These are phyloP conservation scores for Crithidia bombi DNA, from an alignment of 208 protist genomes.

Conservation along the genomic window DNA sequence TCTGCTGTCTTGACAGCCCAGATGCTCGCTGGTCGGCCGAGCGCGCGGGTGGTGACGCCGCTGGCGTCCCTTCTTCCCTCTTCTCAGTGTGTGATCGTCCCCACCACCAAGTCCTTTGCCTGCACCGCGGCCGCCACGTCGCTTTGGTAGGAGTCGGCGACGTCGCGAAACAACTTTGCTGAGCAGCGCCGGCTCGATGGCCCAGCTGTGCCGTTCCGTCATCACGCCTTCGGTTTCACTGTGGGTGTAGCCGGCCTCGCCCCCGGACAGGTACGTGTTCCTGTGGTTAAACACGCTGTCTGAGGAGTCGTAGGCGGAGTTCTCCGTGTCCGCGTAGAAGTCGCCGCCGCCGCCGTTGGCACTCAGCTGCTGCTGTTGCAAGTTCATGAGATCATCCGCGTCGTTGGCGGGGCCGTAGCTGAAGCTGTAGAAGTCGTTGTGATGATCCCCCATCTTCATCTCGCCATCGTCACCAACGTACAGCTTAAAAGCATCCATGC, in stretches of 20 bases:
- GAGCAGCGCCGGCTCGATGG: constrained; percentile 2
- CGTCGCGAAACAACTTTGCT: constrained; percentile 6
- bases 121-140: background rate
- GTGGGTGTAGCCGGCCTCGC: background rate
- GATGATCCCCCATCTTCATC: constrained; percentile 28
- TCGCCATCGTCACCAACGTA: constrained; percentile 39
- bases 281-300: background rate
- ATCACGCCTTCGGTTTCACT: background rate
- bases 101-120: background rate
- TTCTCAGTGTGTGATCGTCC: background rate
- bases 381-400: constrained; percentile 4
- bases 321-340: constrained; percentile 19
- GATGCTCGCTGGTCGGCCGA: background rate
- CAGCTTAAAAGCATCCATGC: constrained; percentile 29
- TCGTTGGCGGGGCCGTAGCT: constrained; percentile 31
- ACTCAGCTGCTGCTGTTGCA: constrained; percentile 19
- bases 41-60: background rate
- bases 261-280: background rate
- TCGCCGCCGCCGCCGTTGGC: constrained; percentile 9
- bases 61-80: background rate
- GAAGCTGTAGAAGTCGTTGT: constrained; percentile 33
- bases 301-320: constrained; percentile 6
- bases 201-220: constrained; percentile 6
- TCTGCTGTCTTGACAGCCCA: background rate
- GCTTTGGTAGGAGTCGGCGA: constrained; percentile 3